Evolutionary conservation across 345 rosid species (phyloP), one percentile per base, ranked within the genome.

Genomic region (Gossypium bickii): DNA sequence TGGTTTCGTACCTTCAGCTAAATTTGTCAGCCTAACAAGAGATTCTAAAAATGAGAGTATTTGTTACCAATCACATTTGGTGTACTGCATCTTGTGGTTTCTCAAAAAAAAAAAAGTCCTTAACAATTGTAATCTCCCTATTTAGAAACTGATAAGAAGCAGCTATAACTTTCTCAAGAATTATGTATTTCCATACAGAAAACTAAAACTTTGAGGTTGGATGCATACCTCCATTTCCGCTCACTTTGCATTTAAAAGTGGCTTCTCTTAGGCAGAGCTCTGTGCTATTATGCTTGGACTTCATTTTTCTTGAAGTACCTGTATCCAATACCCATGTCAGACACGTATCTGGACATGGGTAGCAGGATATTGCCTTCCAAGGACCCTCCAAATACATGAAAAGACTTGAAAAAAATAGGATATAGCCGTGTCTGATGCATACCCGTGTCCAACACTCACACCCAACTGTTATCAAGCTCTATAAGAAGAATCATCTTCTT

Each of bases 401-500:
- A 45, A 45, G 12, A 45, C 49, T 45, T 45, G 10, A 45, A 45
- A 45, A 45, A 45, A 45, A 10, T 45, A 8, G 49, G 12, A 9
- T 45, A 45, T 45, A 45, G 12, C 49, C 49, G 12, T 45, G 49
- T 10, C 49, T 34, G 7, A 34, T 6, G 41, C 41, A 34, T 34
- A 34, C 41, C 41, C 41, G 7, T 34, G 41, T 34, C 41, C 41
- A 34, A 34, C 41, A 34, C 41, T 4, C 6, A 34, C 41, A 34
- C 41, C 41, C 29, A 70, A 64, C 76, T 58, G 64, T 76, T 51
- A 74, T 15, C 9, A 56, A 56, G 18, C 59, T 56, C 25, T 11
- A 62, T 65, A 67, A 73, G 69, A 78, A 44, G 44, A 72, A 16
- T 48, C 41, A 34, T 34, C 49, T 68, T 76, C 71, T 44, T 18